phyloP scores from a whole-genome alignment of 2,329 filamentous ascomycete species.

The Fusarium papillatum region DNA sequence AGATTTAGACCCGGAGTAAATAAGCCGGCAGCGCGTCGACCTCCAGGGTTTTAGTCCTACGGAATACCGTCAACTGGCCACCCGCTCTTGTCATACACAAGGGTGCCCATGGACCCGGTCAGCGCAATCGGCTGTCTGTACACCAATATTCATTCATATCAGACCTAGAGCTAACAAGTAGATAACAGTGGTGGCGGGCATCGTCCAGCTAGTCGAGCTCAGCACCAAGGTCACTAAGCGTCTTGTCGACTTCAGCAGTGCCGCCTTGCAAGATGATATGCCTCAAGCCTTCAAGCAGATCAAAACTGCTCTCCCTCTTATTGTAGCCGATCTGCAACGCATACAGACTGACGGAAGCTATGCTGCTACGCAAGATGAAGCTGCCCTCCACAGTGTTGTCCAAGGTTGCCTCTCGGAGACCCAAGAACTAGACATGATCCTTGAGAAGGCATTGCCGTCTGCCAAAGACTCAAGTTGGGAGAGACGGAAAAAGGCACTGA shows the following conservation, averaged over 20 bases:
- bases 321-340: background rate
- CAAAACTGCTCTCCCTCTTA: background rate
- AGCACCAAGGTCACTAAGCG: background rate
- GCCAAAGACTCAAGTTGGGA: background rate
- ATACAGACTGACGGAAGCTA: background rate
- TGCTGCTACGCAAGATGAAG: background rate
- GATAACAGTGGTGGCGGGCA: background rate
- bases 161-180: background rate
- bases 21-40: background rate
- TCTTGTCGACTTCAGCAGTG: background rate
- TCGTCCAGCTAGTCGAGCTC: background rate
- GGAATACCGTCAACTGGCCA: background rate
- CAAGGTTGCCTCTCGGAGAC: background rate
- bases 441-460: background rate
- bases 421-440: background rate
- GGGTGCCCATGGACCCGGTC: background rate
- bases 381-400: background rate
- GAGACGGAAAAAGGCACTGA: background rate
- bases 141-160: background rate
- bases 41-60: background rate
- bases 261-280: background rate
- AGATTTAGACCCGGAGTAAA: background rate
- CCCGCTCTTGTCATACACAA: background rate
- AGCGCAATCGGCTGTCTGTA: background rate
- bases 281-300: background rate